Base-by-base conservation (phyloP, 257 asterid species). In the Rauvolfia tetraphylla region DNA sequence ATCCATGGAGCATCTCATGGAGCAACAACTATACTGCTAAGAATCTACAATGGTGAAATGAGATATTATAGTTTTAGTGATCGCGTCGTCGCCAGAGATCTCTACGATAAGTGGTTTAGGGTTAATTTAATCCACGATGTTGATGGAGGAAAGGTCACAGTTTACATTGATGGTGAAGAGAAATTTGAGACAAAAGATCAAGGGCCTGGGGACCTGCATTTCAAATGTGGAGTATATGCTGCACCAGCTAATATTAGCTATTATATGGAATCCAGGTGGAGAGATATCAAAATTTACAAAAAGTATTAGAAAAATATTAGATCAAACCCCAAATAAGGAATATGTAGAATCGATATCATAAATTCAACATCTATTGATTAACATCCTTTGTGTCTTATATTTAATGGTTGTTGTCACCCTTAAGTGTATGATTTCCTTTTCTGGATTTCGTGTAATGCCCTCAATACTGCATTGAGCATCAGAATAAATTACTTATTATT, bases 171-270 rank as follows among this genome's bases (percentile, higher is more conserved):
- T 63, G 85, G 84, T 3, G 78, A 76, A 10, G 53, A 68, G 25
- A 77, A 69, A n/a, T 80, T 76, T 29, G 76, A 75, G 56, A 66
- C 75, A 9, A 65, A 48, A 25, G 89, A 83, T 69, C 54, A 72
- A 22, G 83, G 89, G 7, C 79, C 78, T 23, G 80, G 83, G 4
- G 79, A 78, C 13, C 76, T 83, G 48, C 51, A 78, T 68, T 85
- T 85, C 80, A 85, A 83, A 66, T 85, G 86, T 79, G 89, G 89
- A 27, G 87, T 83, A 41, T 83, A 85, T 76, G 88, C 77, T 34
- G 85, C 89, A 11, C 80, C 81, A 0, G 71, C 18, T n/a, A 75
- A 85, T 42, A 82, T 74, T 34, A 81, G 86, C 33, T 79, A 84
- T 31, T 82, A 77, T 53, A 81, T 82, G 88, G 88, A 84, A 71